Evolutionary conservation across 345 rosid species (phyloP).

Genomic region (Geranium rotundifolium): DNA sequence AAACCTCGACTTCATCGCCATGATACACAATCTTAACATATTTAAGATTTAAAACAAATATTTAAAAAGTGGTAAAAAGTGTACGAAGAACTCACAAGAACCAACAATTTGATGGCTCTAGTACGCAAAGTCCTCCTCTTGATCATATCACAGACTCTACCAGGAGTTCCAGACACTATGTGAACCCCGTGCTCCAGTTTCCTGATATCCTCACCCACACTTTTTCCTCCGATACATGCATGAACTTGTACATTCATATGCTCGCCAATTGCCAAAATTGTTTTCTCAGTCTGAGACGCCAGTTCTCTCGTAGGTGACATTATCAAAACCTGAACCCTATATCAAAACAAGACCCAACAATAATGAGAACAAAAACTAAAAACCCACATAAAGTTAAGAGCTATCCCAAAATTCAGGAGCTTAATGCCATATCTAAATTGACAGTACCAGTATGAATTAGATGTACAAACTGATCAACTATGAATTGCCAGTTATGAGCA

Average conservation of each 20-base stretch:
- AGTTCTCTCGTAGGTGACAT: constrained; percentile 92
- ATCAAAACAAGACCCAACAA: background rate
- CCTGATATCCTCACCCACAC: constrained; percentile 93
- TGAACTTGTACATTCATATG: constrained; percentile 71
- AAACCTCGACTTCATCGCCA: background rate
- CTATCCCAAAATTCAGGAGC: too few species aligned
- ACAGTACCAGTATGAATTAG: too few species aligned
- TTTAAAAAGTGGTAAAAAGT: too few species aligned
- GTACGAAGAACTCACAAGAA: constrained; percentile 20
- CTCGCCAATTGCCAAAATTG: constrained; percentile 64
- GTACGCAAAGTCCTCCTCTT: constrained; percentile 91
- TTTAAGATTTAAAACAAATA: too few species aligned
- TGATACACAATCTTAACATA: background rate
- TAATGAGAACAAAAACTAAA: too few species aligned
- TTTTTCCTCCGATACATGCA: constrained; percentile 86
- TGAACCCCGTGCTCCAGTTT: constrained; percentile 58
- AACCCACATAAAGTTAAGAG: too few species aligned
- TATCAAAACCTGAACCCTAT: constrained; percentile 89
- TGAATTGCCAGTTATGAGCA: too few species aligned
- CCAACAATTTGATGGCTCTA: constrained; percentile 42
- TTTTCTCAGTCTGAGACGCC: constrained; percentile 85
- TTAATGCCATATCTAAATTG: too few species aligned
- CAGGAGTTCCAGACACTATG: constrained; percentile 94
- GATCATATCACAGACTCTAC: constrained; percentile 97
- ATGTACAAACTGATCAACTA: too few species aligned